Base-by-base conservation (phyloP, 2,329 filamentous ascomycete species). In the Fusarium armeniacum region DNA sequence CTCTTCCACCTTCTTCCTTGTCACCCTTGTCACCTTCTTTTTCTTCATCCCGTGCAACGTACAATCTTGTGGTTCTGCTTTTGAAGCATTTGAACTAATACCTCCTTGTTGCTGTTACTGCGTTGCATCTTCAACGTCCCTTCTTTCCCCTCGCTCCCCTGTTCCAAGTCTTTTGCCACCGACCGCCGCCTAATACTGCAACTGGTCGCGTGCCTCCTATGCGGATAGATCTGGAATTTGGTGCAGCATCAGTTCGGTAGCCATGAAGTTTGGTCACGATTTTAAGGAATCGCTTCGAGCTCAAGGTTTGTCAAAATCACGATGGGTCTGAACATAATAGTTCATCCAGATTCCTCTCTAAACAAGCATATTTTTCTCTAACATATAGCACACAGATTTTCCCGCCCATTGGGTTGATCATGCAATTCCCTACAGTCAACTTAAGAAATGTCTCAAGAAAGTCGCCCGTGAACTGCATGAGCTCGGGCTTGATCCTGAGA, bases 371-470 rank as follows among this genome's bases (percentile, higher is more conserved):
- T 24, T 45, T 20, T 44, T 15, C 20, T 50, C 63, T 69, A 45
- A 65, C 41, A 38, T 35, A 41, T 49, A 38, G 16, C 26, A 41
- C 33, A 22, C 45, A 84, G 91, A 87, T 69, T 97, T 93, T 77
- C 93, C 93, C 10, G 81, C 87, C 51, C 89, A 90, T 76, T 90
- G 87, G 88, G 82, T 94, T 50, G 85, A 91, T 45, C 90, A 89
- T 30, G 93, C 93, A 50, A 92, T 97, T 66, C 93, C 92, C 4
- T 97, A 97, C 78, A 87, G 90, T 45, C 88, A 93, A 78, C 86
- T 97, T 59, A 97, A 97, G 81, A 97, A 97, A 82, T 93, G 92
- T 80, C 90, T 97, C 76, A 95, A 94, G 77, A 90, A 90, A 76
- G 90, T 97, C 51, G 88, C 90, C 69, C 81, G 83, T 53, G 93